phyloP scores from a whole-genome alignment of 306 rosid species.

The Rubus idaeus region DNA sequence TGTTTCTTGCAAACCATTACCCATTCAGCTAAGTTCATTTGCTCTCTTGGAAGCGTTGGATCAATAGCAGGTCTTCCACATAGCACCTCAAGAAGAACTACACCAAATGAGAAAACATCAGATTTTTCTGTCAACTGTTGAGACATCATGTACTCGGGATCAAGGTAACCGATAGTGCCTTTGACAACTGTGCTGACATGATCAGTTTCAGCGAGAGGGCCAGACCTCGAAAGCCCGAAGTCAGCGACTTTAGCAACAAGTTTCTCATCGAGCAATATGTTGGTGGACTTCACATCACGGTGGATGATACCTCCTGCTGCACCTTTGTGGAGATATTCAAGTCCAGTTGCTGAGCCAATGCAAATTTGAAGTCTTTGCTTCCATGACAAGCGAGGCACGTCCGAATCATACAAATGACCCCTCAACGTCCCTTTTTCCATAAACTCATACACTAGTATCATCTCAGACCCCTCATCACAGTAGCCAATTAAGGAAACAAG shows the following conservation, averaged over 20 bases:
- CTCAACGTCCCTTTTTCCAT: conserved; percentile 53
- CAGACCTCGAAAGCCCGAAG: conserved; percentile 50
- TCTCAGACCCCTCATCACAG: conserved; percentile 49
- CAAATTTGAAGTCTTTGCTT: conserved; percentile 60
- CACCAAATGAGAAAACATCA: conserved; percentile 55
- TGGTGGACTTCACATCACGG: conserved; percentile 53
- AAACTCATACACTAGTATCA: conserved; percentile 55
- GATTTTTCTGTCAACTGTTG: conserved; percentile 47
- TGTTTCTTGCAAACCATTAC: conserved; percentile 46
- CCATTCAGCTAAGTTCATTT: conserved; percentile 53
- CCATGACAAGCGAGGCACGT: conserved; percentile 44
- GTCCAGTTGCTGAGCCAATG: conserved; percentile 51
- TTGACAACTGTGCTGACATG: conserved; percentile 51
- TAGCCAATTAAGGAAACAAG: conserved; percentile 57
- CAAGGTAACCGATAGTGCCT: conserved; percentile 56
- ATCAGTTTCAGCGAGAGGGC: conserved; percentile 39
- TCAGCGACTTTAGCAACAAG: conserved; percentile 51
- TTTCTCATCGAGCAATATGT: conserved; percentile 49
- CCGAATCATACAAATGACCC: conserved; percentile 43
- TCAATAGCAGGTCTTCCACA: conserved; percentile 52
- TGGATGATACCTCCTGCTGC: conserved; percentile 51
- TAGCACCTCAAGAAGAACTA: conserved; percentile 50
- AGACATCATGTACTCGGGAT: conserved; percentile 48
- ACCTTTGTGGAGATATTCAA: conserved; percentile 57
- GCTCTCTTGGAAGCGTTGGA: conserved; percentile 37